phyloP scores from a whole-genome alignment of 345 rosid species.

The Noccaea bulbosa region DNA sequence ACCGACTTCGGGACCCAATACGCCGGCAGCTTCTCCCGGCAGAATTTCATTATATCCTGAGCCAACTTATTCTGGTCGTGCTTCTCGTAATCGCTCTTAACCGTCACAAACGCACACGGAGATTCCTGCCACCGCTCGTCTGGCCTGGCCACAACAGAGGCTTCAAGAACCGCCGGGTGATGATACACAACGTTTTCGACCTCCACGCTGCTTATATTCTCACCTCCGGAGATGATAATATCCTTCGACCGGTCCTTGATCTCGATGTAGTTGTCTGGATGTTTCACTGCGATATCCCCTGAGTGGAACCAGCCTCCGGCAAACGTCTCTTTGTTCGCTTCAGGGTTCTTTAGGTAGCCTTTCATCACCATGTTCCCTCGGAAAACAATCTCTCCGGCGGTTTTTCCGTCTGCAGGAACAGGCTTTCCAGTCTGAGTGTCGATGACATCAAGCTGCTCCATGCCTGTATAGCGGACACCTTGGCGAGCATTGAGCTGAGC shows the following conservation, averaged over 20 bases:
- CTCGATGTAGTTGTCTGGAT: conserved; percentile 83
- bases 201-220: conserved; percentile 90
- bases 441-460: conserved; percentile 77
- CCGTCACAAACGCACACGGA: conserved; percentile 84
- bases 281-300: conserved; percentile 85
- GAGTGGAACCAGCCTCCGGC: conserved; percentile 94
- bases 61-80: conserved; percentile 50
- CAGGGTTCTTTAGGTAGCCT: conserved; percentile 83
- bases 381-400: conserved; percentile 85
- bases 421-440: conserved; percentile 63
- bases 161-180: conserved; percentile 84
- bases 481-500: conserved; percentile 93
- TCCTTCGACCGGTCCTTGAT: conserved; percentile 92
- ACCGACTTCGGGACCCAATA: conserved; percentile 91
- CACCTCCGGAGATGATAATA: conserved; percentile 91
- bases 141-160: conserved; percentile 82
- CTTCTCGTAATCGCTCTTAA: conserved; percentile 56
- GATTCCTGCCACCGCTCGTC: conserved; percentile 91
- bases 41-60: conserved; percentile 69
- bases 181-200: conserved; percentile 68
- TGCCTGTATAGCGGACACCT: conserved; percentile 70
- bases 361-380: conserved; percentile 85
- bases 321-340: conserved; percentile 75
- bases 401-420: conserved; percentile 80
- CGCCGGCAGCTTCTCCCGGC: conserved; percentile 71